Evolutionary conservation across 352 stramenopile species (phyloP), one percentile per base, ranked within the genome.

Genomic region (Elongisporangium prolatum): DNA sequence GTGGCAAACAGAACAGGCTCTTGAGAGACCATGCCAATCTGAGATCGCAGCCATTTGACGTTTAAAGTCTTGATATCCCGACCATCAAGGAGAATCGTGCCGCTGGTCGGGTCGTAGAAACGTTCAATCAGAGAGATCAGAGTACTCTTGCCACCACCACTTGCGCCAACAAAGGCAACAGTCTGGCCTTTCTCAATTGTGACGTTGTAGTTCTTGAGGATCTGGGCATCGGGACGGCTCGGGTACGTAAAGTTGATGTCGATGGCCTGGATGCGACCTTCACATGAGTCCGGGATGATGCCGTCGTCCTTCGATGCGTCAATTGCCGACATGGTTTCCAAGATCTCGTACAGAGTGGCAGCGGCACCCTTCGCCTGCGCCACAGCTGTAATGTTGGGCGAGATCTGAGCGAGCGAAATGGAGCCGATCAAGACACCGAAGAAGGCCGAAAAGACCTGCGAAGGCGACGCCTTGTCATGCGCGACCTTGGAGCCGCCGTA

Each of bases 1-100:
- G 72, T 81, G 14, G 86, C 85, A 67, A 97, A 97, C 18, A 98
- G 72, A 21, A 89, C 86, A n/a, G 90, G 87, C 56, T 97, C 83
- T 65, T 98, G 92, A 0, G 73, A 86, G 0, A 94, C 84, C 0
- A 96, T 60, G 7, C 83, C 71, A 25, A 84, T 89, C 57, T 93
- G 74, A 11, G 71, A 64, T 9, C 84, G 72, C 20, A 90, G 66
- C 64, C 69, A 77, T 54, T 85, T 87, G 16, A 97, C 57, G 56
- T 97, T 93, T 6, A 97, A 52, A 22, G 84, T 80, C 54, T 61
- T 73, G 25, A 97, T 69, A 49, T 95, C 71, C 21, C 70, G 69
- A 17, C 86, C 91, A 59, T 97, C 87, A 18, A 97, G 82, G 4
- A 77, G 55, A 13, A 98, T 75, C 1, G 54, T 48, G 14, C 95